These are phyloP conservation scores for Solanum chacoense DNA, from an alignment of 305 asterid genomes.

Conservation along the genomic window DNA sequence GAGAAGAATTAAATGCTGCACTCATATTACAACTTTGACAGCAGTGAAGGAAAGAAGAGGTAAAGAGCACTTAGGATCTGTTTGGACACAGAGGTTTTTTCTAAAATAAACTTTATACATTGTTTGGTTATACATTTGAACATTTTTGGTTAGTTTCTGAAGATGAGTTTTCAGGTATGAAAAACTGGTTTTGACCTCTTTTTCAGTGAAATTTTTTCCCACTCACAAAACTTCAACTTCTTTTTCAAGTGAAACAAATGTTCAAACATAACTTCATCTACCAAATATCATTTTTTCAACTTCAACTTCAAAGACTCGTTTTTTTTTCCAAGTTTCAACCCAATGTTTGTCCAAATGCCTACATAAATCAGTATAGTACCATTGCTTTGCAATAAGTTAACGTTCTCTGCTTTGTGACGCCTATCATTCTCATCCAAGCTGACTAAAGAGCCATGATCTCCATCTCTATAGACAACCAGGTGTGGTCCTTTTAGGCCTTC, in stretches of 20 bases:
- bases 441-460: conserved; percentile 29
- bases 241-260: neutral
- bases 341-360: neutral
- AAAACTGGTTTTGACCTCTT: neutral
- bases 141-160: neutral
- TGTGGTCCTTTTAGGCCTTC: conserved; percentile 54
- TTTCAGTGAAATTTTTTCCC: too few relatives aligned
- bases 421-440: conserved; percentile 23
- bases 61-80: neutral
- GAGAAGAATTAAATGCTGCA: conserved; percentile 2
- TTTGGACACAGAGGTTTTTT: neutral
- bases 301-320: neutral
- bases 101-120: neutral
- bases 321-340: neutral
- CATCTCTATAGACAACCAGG: conserved; percentile 55
- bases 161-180: neutral
- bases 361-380: conserved; percentile 16
- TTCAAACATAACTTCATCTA: neutral
- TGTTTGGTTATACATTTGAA: neutral
- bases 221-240: neutral
- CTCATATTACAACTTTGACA: neutral
- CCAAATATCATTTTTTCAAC: neutral
- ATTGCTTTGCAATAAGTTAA: conserved; percentile 12
- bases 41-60: neutral
- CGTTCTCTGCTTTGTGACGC: conserved; percentile 12